Percentiles rank a stretch among this genome's conserved stretches.
These are phyloP conservation scores for Auriscalpium vulgare DNA, from an alignment of 768 basidiomycete species.

Conservation along the genomic window DNA sequence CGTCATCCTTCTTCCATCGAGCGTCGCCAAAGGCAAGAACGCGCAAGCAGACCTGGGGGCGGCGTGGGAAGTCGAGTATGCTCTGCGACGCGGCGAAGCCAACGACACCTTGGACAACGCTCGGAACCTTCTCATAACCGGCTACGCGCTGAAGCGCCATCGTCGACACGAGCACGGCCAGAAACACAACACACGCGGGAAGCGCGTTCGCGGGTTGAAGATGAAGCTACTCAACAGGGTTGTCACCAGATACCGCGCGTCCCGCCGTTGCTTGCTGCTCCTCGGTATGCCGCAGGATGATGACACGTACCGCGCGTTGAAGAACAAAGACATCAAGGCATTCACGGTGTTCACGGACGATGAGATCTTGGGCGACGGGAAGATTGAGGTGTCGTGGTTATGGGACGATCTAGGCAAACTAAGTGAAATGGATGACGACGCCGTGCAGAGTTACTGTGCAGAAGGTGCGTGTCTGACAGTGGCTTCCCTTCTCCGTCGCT, in stretches of 20 bases:
- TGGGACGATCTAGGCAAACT: not conserved
- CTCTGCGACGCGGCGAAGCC: not conserved
- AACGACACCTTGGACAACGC: not conserved
- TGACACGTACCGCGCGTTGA: not conserved
- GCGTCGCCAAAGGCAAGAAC: not conserved
- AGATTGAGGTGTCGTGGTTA: not conserved
- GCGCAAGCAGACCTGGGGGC: not conserved
- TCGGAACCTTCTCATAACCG: not conserved
- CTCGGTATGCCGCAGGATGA: not conserved
- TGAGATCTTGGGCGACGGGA: not conserved
- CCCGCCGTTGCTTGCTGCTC: not conserved
- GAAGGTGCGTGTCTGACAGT: not conserved
- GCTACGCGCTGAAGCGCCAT: not conserved
- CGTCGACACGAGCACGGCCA: not conserved
- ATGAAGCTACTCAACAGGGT: not conserved
- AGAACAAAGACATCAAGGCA: not conserved
- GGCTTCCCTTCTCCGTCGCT: not conserved
- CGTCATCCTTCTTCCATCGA: not conserved
- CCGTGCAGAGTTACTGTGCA: not conserved
- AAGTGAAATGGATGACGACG: not conserved
- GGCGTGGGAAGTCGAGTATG: not conserved
- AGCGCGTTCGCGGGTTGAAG: not conserved
- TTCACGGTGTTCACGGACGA: not conserved
- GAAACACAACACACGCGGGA: not conserved
- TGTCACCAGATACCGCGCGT: not conserved